These are phyloP conservation scores for Russula virescens DNA, from an alignment of 768 basidiomycete genomes.

Conservation along the genomic window DNA sequence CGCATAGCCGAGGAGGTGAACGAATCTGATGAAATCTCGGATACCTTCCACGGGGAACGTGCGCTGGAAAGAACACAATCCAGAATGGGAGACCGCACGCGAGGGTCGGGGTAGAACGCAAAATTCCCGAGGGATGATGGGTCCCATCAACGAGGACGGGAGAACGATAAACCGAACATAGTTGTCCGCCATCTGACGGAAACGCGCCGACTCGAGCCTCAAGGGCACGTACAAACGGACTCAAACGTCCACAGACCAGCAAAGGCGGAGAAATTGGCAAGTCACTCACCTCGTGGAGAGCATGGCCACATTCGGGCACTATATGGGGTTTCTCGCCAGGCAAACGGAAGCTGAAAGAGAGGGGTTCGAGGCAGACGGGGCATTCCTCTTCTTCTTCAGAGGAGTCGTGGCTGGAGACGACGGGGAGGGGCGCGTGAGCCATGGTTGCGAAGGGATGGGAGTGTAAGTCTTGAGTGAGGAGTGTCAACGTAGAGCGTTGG, in stretches of 20 bases:
- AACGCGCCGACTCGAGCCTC: not conserved
- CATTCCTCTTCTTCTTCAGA: constrained; percentile 84
- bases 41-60: not conserved
- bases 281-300: constrained; percentile 77
- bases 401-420: constrained; percentile 58
- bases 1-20: not conserved
- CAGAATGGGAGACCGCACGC: not conserved
- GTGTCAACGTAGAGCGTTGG: constrained; percentile 33
- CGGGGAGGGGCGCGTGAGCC: constrained; percentile 62
- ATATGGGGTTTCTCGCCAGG: constrained; percentile 97
- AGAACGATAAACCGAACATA: not conserved
- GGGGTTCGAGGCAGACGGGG: constrained; percentile 93
- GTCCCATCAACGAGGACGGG: not conserved
- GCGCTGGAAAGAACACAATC: not conserved
- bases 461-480: constrained; percentile 24
- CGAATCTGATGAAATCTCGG: not conserved
- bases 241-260: not conserved
- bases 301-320: constrained; percentile 95
- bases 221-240: constrained; percentile 8
- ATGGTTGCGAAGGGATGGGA: constrained; percentile 54
- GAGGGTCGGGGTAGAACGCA: not conserved
- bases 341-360: constrained; percentile 87
- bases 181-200: not conserved
- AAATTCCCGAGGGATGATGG: not conserved
- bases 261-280: not conserved